Conservation (phyloP, 495 filamentous ascomycete species). For the Achaetomiella virescens region DNA sequence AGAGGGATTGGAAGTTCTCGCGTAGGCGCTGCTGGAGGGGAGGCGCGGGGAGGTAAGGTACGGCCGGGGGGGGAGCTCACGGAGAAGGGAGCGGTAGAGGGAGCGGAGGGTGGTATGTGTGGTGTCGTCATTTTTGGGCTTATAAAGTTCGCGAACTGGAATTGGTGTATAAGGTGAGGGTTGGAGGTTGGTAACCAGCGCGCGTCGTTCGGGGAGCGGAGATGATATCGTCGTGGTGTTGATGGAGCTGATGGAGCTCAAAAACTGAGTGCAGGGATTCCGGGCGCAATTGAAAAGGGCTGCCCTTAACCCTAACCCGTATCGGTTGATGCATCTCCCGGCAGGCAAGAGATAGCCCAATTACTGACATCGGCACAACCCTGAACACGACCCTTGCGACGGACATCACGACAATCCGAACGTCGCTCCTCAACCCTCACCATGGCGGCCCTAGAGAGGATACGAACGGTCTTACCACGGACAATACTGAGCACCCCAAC, state of each 20-base stretch:
- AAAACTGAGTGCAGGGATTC: too few relatives aligned
- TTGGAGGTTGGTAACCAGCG: background rate
- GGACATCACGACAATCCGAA: background rate
- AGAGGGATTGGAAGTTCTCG: slow-evolving; percentile 36
- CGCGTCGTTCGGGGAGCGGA: background rate
- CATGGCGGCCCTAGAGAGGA: background rate
- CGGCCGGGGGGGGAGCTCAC: slow-evolving; percentile 73
- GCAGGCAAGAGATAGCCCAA: slow-evolving; percentile 5
- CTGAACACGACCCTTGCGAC: background rate
- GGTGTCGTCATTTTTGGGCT: slow-evolving; percentile 16
- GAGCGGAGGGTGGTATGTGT: slow-evolving; percentile 53
- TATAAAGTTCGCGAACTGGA: background rate
- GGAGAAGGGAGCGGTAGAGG: slow-evolving; percentile 83
- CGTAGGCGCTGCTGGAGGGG: slow-evolving; percentile 57
- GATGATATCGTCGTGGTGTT: background rate
- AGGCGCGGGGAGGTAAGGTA: slow-evolving; percentile 48
- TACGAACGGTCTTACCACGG: background rate
- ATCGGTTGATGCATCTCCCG: background rate
- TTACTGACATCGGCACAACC: background rate
- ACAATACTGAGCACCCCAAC: background rate
- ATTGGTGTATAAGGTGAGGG: background rate
- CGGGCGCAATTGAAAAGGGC: background rate
- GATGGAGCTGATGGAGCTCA: background rate
- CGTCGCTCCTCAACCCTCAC: background rate
- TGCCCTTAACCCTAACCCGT: slow-evolving; percentile 20